Conservation (phyloP, 257 asterid species). For the Ajuga chamaepitys region DNA sequence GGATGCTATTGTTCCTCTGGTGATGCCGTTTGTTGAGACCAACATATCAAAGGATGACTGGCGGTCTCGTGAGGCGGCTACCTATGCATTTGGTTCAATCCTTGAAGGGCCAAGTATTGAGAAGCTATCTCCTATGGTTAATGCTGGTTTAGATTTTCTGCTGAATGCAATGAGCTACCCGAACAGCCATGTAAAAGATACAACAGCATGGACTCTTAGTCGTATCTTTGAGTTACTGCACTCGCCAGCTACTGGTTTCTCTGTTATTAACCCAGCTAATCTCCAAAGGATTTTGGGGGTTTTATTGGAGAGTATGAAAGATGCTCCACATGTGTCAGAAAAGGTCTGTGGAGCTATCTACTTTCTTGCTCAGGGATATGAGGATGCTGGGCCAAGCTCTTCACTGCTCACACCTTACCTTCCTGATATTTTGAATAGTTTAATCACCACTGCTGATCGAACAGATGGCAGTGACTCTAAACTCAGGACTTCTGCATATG, state of each 20-base stretch:
- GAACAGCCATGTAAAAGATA: conserved; percentile 3
- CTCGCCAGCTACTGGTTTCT: background rate
- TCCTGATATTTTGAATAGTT: background rate
- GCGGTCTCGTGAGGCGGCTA: conserved; percentile 1
- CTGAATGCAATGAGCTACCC: background rate
- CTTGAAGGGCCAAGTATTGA: background rate
- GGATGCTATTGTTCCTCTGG: conserved; percentile 1
- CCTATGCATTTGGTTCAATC: conserved; percentile 7
- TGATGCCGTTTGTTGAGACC: background rate
- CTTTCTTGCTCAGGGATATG: conserved; percentile 8
- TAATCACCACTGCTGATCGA: background rate
- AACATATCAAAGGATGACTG: background rate
- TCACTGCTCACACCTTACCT: background rate
- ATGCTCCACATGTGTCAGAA: conserved; percentile 4
- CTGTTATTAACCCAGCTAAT: background rate
- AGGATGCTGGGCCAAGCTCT: background rate
- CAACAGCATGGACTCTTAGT: conserved; percentile 7
- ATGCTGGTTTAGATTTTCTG: background rate
- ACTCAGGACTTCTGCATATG: background rate
- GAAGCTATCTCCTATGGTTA: background rate
- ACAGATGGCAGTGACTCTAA: background rate
- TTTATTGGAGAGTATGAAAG: background rate
- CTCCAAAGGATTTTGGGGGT: background rate
- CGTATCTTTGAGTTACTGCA: background rate
- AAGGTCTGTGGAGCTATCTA: conserved; percentile 5